Evolutionary conservation across 257 asterid genomes (phyloP), one percentile per base, ranked within the genome.

Genomic region (Knoxia roxburghii): DNA sequence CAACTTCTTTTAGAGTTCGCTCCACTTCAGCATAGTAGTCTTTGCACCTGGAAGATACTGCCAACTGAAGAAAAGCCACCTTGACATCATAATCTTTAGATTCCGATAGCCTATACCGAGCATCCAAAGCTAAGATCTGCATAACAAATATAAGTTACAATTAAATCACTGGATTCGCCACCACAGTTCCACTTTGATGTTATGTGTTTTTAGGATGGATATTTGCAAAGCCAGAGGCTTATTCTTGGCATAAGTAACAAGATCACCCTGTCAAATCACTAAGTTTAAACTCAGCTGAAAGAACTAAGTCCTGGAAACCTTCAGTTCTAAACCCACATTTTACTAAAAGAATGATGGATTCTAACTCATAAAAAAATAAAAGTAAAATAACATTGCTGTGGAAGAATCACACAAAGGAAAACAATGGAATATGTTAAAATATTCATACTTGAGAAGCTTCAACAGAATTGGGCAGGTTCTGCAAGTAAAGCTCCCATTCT

Each of bases 401-500:
- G 9, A 37, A 37, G 41, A 37, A 37, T 4, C 40, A 53, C 20
- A 40, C 59, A 64, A 43, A 73, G 43, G 50, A 33, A 48, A 26
- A 40, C 1, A 10, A 20, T 55, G 32, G 15, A 66, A 1, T 39
- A 58, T 57, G 64, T 21, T 18, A 1, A 58, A 5, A 32, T 30
- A 30, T 61, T 67, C 45, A 48, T 78, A 93, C 98, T 89, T 93
- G 99, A 68, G 97, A 88, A 72, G 90, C 83, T 78, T 90, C 97
- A 54, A 81, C 84, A 57, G 87, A 81, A 82, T 84, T 88, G 20
- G 95, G 90, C 77, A 90, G 66, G 72, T 90, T 88, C 75, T 90
- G 91, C 12, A 93, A 78, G 88, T 84, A 93, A 68, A 93, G 95
- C 83, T 93, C 92, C 97, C 99, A 93, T 67, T 90, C 97, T 72